Percentiles rank a stretch among this genome's conserved stretches.
These are phyloP conservation scores for Hymenotorrendiella dingleyae DNA, from an alignment of 2,329 filamentous ascomycete genomes.

Conservation along the genomic window DNA sequence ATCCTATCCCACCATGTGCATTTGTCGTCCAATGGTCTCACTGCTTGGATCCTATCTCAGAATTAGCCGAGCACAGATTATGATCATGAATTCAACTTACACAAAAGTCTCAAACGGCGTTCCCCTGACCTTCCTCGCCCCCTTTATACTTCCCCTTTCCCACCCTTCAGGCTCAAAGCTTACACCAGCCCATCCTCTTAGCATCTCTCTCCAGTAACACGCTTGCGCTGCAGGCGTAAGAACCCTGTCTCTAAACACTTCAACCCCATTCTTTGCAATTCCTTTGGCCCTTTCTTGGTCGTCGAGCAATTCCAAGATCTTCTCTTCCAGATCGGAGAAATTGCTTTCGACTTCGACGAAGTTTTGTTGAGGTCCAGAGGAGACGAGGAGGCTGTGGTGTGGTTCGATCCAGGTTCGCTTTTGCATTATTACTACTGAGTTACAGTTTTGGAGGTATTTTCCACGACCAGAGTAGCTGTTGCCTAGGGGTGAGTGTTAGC, in stretches of 20 bases:
- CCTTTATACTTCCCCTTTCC: not conserved
- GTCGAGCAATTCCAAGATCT: constrained; percentile 36
- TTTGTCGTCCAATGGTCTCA: no score
- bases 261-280: constrained; percentile 36
- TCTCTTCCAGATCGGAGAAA: constrained; percentile 33
- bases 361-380: constrained; percentile 40
- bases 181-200: constrained; percentile 13
- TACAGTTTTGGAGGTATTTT: constrained; percentile 44
- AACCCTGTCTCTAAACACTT: constrained; percentile 39
- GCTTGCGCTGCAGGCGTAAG: constrained; percentile 48
- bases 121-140: constrained; percentile 6
- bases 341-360: constrained; percentile 43
- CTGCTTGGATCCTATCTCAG: no score
- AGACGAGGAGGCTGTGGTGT: constrained; percentile 15
- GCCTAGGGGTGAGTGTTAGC: constrained; percentile 13
- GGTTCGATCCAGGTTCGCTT: constrained; percentile 14
- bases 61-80: no score
- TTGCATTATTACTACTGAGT: constrained; percentile 9
- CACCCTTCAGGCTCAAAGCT: constrained; percentile 14
- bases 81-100: no score
- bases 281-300: constrained; percentile 38
- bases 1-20: no score
- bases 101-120: constrained; percentile 14
- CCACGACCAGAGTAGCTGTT: constrained; percentile 46
- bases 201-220: constrained; percentile 40